Evolutionary conservation across 2,329 filamentous ascomycete genomes (phyloP), one percentile per base, ranked within the genome.

Genomic region (Coleophoma cylindrospora): DNA sequence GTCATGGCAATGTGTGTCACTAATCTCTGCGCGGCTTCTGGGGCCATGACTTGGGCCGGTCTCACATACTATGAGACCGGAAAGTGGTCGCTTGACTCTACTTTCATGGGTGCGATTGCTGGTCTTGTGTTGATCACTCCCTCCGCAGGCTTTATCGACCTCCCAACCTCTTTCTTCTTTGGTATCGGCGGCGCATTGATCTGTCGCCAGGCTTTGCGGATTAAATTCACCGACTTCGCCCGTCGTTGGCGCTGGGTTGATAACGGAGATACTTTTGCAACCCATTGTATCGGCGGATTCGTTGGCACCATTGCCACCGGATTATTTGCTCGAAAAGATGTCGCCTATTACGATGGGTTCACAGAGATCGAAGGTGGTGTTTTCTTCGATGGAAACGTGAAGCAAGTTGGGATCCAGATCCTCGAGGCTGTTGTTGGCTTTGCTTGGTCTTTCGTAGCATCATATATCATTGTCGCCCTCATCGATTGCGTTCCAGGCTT

Each of bases 81-180:
- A 65, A 96, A 95, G 72, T 96, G 90, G 89, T 92, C 87, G 50
- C 41, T 92, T 68, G 90, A 96, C 58, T 91, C 90, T 43, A 95
- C 92, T 83, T 96, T 91, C 75, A 94, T 89, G 37, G 91, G 91
- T 54, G 85, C 84, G 58, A 91, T 96, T 65, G 87, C 89, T 13
- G 91, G 91, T 47, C 82, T 96, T 19, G 91, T 96, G 34, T 89
- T 89, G 57, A 94, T 94, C 47, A 96, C 91, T 2, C 91, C 91
- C 2, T 89, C 87, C 1, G 89, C 91, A 13, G 91, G 91, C 61
- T 95, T 84, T 71, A 83, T 95, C 1, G 87, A 89, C 4, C 76
- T 78, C 33, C 81, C 81, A 74, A 75, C 73, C 1, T 72, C 80
- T 8, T 71, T 84, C 50, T 71, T 82, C 58, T 81, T 81, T 51